Percentiles rank a stretch among this genome's conserved stretches.
phyloP scores from a whole-genome alignment of 2,329 filamentous ascomycete species.

The Microsporum audouinii region DNA sequence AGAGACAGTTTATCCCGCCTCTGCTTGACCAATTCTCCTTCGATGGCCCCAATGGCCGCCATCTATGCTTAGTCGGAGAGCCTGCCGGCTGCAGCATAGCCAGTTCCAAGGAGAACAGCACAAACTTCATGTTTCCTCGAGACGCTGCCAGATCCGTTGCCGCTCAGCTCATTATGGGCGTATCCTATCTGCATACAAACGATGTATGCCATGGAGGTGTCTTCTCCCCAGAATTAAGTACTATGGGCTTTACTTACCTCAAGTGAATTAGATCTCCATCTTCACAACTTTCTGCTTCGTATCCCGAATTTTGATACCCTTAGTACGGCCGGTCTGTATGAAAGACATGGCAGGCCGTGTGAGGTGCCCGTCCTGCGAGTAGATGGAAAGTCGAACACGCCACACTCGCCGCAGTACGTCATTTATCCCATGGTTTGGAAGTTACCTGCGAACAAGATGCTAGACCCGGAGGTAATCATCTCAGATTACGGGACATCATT shows the following conservation, averaged over 20 bases:
- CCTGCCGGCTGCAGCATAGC: constrained; percentile 13
- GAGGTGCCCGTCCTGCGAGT: constrained; percentile 14
- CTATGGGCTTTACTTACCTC: constrained; percentile 6
- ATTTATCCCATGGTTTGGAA: constrained; percentile 16
- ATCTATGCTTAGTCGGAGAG: constrained; percentile 13
- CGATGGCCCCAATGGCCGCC: constrained; percentile 13
- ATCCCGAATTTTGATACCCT: constrained; percentile 13
- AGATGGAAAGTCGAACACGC: constrained; percentile 15
- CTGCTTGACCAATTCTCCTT: constrained; percentile 13
- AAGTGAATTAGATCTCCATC: constrained; percentile 12
- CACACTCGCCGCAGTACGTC: constrained; percentile 15
- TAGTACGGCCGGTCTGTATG: constrained; percentile 15
- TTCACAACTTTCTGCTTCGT: constrained; percentile 16
- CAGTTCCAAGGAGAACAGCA: constrained; percentile 13
- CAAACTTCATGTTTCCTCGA: constrained; percentile 16
- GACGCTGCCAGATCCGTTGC: constrained; percentile 16
- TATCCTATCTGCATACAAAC: constrained; percentile 16
- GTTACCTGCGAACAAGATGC: constrained; percentile 16
- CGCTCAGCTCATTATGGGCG: constrained; percentile 16
- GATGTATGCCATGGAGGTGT: constrained; percentile 17
- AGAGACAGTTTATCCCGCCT: constrained; percentile 7
- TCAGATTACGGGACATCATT: constrained; percentile 20
- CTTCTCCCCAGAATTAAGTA: not conserved
- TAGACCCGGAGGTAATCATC: constrained; percentile 17
- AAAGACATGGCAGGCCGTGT: constrained; percentile 15